These are phyloP conservation scores for Malus hybrid DNA, from an alignment of 331 rosid genomes.

Conservation along the genomic window DNA sequence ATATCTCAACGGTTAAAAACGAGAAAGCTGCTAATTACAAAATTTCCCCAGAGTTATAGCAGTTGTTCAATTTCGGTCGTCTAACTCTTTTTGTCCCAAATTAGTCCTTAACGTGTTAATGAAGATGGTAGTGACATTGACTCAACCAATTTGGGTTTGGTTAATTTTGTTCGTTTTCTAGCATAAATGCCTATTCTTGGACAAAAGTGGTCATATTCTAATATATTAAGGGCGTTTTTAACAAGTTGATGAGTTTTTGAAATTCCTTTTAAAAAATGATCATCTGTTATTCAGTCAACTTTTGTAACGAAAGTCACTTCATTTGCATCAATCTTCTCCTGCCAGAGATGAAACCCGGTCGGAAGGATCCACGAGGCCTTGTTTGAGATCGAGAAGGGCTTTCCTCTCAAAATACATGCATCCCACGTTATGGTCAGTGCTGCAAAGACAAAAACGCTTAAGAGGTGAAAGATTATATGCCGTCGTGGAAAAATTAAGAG, in stretches of 20 bases:
- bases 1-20: not conserved
- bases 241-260: not conserved
- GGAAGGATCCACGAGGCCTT: not conserved
- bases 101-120: not conserved
- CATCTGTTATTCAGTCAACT: too few relatives aligned
- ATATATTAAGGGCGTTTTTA: too few relatives aligned
- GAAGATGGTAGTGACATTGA: not conserved
- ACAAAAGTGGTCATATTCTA: not conserved
- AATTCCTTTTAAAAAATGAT: too few relatives aligned
- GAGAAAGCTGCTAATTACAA: not conserved
- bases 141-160: not conserved
- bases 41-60: not conserved
- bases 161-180: not conserved
- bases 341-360: not conserved
- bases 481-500: too few relatives aligned
- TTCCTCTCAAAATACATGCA: conserved; percentile 1
- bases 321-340: conserved; percentile 12
- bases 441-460: not conserved
- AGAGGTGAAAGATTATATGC: too few relatives aligned
- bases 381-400: conserved; percentile 14
- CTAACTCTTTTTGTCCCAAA: not conserved
- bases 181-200: not conserved
- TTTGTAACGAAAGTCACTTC: not conserved
- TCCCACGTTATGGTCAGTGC: not conserved
- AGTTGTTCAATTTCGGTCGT: not conserved